Percentiles rank a stretch among this genome's conserved stretches.
These are phyloP conservation scores for Lactifluus pinguis DNA, from an alignment of 768 basidiomycete species.

Conservation along the genomic window DNA sequence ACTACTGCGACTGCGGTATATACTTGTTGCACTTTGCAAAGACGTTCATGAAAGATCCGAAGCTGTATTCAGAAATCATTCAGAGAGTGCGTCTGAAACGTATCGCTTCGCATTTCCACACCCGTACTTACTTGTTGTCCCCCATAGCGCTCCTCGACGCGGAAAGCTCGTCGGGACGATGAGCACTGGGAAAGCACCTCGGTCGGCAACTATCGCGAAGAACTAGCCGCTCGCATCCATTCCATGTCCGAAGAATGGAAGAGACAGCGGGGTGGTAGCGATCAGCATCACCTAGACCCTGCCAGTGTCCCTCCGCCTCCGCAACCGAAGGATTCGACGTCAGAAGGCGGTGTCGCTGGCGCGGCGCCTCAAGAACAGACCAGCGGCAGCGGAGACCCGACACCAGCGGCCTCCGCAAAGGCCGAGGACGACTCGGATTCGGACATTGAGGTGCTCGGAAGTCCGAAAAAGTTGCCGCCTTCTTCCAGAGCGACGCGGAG, in stretches of 20 bases:
- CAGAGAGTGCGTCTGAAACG: constrained; percentile 24
- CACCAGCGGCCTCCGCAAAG: constrained; percentile 9
- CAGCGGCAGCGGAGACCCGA: constrained; percentile 1
- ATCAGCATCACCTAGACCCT: background rate
- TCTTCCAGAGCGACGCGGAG: constrained; percentile 2
- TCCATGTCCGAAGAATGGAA: constrained; percentile 18
- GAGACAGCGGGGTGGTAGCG: constrained; percentile 7
- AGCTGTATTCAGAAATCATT: constrained; percentile 42
- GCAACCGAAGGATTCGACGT: constrained; percentile 1
- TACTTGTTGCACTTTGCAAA: constrained; percentile 84
- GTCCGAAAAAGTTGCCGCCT: background rate
- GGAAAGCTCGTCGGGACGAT: constrained; percentile 1
- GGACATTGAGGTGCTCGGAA: constrained; percentile 16
- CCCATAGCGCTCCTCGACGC: background rate
- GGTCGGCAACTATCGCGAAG: constrained; percentile 7
- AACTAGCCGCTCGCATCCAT: constrained; percentile 7
- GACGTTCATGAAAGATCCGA: constrained; percentile 62
- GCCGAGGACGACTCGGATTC: constrained; percentile 14
- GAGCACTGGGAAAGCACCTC: constrained; percentile 16
- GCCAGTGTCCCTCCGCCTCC: too few relatives aligned
- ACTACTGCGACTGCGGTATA: constrained; percentile 88
- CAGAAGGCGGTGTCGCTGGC: background rate
- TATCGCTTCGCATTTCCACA: too few relatives aligned
- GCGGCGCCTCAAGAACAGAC: constrained; percentile 1
- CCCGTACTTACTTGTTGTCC: background rate